Percentiles rank a stretch among this genome's conserved stretches.
Conservation (phyloP, 1,284 basidiomycete species). For the Tremellales sp. region DNA sequence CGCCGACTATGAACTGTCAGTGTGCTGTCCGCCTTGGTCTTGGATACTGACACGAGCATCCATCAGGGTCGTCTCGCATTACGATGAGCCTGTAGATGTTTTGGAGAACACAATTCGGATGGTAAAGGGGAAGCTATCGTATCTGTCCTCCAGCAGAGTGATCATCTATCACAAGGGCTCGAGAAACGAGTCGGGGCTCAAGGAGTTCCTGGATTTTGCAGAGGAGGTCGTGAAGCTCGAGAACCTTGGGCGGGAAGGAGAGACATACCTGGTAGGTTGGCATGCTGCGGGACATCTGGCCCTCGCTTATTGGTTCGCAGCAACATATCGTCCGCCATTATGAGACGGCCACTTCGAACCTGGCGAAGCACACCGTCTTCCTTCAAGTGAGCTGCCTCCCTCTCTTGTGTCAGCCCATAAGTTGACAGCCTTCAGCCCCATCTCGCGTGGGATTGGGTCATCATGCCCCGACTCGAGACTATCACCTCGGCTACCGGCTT, state of each 20-base stretch:
- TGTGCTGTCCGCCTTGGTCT: not conserved
- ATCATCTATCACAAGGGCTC: constrained; percentile 36
- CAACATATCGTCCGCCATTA: constrained; percentile 35
- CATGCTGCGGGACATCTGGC: not conserved
- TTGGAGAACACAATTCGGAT: constrained; percentile 19
- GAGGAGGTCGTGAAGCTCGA: constrained; percentile 34
- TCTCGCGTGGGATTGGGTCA: constrained; percentile 44
- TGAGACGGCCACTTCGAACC: constrained; percentile 9
- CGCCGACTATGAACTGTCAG: constrained; percentile 16
- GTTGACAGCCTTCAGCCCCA: constrained; percentile 31
- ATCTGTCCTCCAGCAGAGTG: constrained; percentile 13
- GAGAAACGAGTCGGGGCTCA: constrained; percentile 11
- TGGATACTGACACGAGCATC: not conserved
- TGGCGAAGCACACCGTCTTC: constrained; percentile 42
- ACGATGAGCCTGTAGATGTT: constrained; percentile 24
- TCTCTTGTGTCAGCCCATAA: not conserved
- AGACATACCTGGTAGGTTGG: constrained; percentile 36
- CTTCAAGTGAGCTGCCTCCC: constrained; percentile 24
- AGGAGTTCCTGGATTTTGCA: constrained; percentile 20
- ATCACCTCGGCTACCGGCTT: constrained; percentile 36
- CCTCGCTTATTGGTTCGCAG: constrained; percentile 6
- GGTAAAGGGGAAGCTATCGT: constrained; percentile 11
- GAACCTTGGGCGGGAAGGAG: constrained; percentile 42
- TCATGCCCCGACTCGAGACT: constrained; percentile 33
- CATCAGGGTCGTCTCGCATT: constrained; percentile 32